Evolutionary conservation across 2,329 filamentous ascomycete genomes (phyloP).

Genomic region (Bipolaris bicolor): DNA sequence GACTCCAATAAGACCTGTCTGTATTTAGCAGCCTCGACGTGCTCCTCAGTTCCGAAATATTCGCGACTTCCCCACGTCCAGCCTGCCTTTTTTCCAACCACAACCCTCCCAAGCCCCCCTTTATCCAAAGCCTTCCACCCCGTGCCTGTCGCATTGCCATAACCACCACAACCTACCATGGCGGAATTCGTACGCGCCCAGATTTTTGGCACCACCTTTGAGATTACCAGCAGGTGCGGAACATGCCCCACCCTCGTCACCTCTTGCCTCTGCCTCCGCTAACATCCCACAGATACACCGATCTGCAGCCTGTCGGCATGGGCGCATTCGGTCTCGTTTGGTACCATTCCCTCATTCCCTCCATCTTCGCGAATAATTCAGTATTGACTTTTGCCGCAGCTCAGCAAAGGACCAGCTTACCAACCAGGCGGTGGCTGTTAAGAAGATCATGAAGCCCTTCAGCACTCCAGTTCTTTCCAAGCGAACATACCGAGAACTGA

Average conservation of each 20-base stretch:
- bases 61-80: slow-evolving; percentile 23
- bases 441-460: slow-evolving; percentile 99
- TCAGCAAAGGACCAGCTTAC: slow-evolving; percentile 98
- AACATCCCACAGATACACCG: slow-evolving; percentile 75
- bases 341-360: slow-evolving; percentile 57
- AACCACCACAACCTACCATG: slow-evolving; percentile 65
- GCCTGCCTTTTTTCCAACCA: slow-evolving; percentile 19
- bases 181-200: slow-evolving; percentile 99
- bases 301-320: slow-evolving; percentile 98
- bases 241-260: slow-evolving; percentile 33
- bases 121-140: slow-evolving; percentile 12
- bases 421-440: slow-evolving; percentile 93
- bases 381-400: slow-evolving; percentile 57
- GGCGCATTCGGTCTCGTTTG: slow-evolving; percentile 98
- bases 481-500: slow-evolving; percentile 95
- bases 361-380: slow-evolving; percentile 5
- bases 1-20: slow-evolving; percentile 17
- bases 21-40: slow-evolving; percentile 37
- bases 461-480: slow-evolving; percentile 98
- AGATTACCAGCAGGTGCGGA: slow-evolving; percentile 93
- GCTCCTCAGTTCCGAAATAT: slow-evolving; percentile 24
- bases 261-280: slow-evolving; percentile 21
- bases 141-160: slow-evolving; percentile 31
- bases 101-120: slow-evolving; percentile 5
- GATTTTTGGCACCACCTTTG: slow-evolving; percentile 99